Evolutionary conservation across 2,329 filamentous ascomycete genomes (phyloP).

Genomic region (Cladophialophora psammophila): DNA sequence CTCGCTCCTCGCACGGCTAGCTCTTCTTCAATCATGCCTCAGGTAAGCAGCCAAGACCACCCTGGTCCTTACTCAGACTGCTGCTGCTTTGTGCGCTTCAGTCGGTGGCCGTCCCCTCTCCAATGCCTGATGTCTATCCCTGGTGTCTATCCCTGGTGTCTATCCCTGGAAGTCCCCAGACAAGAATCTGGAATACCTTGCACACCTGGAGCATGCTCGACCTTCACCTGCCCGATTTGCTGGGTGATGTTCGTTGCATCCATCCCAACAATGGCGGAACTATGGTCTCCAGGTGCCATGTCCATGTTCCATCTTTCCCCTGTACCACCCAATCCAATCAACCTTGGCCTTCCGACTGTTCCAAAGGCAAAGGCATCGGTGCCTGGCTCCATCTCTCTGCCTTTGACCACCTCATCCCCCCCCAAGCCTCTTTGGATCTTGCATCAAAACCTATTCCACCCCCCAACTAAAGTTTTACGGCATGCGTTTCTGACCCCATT

Average conservation of each 20-base stretch:
- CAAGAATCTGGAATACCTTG: not conserved
- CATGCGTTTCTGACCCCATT: conserved; percentile 35
- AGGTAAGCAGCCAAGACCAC: conserved; percentile 37
- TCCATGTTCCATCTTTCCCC: conserved; percentile 3
- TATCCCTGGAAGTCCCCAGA: not conserved
- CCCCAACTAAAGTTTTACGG: conserved; percentile 21
- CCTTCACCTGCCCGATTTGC: not conserved
- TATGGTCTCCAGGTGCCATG: not conserved
- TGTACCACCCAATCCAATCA: conserved; percentile 14
- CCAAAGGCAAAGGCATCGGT: conserved; percentile 18
- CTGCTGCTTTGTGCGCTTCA: conserved; percentile 16
- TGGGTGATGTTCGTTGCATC: conserved; percentile 9
- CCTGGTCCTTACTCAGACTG: conserved; percentile 35
- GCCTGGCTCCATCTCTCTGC: conserved; percentile 30
- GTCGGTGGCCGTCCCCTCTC: not conserved
- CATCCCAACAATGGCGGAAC: not conserved
- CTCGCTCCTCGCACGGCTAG: conserved; percentile 37
- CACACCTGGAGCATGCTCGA: not conserved
- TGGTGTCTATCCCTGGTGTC: not conserved
- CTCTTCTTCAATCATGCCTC: conserved; percentile 35
- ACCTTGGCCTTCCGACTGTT: not conserved
- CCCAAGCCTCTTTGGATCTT: conserved; percentile 22
- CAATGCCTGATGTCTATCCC: not conserved
- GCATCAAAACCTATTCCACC: conserved; percentile 16
- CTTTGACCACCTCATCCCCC: conserved; percentile 12